A percentile compares a stretch with the other conserved stretches of the same genome.
phyloP scores from a whole-genome alignment of 2,329 filamentous ascomycete genomes.

The Penicillium palitans region DNA sequence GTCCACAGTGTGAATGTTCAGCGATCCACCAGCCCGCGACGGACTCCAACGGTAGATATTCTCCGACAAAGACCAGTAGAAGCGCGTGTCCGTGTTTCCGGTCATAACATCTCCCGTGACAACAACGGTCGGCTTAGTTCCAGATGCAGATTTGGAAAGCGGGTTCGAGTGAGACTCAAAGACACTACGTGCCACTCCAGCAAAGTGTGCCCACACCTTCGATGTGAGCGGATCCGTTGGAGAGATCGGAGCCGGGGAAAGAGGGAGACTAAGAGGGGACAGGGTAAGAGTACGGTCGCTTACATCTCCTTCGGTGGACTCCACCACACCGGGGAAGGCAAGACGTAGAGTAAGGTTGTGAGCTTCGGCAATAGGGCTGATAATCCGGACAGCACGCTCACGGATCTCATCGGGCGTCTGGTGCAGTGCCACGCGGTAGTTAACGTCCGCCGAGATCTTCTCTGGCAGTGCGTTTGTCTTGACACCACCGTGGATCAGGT shows the following conservation, averaged over 20 bases:
- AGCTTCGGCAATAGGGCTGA: constrained; percentile 50
- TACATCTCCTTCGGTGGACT: constrained; percentile 13
- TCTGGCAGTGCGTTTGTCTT: constrained; percentile 62
- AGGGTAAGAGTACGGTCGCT: constrained; percentile 33
- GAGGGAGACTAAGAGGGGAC: constrained; percentile 30
- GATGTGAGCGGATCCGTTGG: constrained; percentile 35
- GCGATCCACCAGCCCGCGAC: constrained; percentile 45
- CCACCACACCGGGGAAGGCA: constrained; percentile 43
- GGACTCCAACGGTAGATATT: constrained; percentile 56
- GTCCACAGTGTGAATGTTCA: constrained; percentile 54
- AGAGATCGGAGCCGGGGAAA: constrained; percentile 36
- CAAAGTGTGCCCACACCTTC: constrained; percentile 39
- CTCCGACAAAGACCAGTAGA: constrained; percentile 55
- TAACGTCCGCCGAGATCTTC: constrained; percentile 53
- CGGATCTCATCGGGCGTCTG: constrained; percentile 51
- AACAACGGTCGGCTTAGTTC: constrained; percentile 36
- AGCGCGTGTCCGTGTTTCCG: constrained; percentile 55
- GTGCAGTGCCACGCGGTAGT: constrained; percentile 60
- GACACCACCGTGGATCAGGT: constrained; percentile 56
- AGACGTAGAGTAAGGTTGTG: constrained; percentile 50
- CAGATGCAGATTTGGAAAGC: constrained; percentile 22
- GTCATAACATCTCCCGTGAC: constrained; percentile 52
- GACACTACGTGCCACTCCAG: constrained; percentile 42
- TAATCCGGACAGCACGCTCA: constrained; percentile 49
- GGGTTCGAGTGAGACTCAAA: constrained; percentile 38